phyloP scores from a whole-genome alignment of 2,329 filamentous ascomycete genomes.

The Alternaria sp. region DNA sequence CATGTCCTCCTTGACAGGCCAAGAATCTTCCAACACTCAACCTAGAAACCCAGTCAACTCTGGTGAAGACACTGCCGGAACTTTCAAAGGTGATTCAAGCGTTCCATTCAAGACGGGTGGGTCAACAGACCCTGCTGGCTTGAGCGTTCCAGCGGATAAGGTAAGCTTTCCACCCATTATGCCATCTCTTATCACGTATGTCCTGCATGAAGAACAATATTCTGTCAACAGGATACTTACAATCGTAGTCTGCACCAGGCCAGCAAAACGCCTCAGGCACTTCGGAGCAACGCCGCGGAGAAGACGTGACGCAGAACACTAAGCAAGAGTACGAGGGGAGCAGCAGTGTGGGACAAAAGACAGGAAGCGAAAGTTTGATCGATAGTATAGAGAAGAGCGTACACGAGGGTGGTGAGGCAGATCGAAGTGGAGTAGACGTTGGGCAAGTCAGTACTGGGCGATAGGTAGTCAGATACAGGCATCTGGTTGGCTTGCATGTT shows the following conservation, averaged over 20 bases:
- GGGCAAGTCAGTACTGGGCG: conserved; percentile 3
- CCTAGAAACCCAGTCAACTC: conserved; percentile 21
- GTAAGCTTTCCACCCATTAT: background rate
- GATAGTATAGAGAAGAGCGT: conserved; percentile 24
- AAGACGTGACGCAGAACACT: conserved; percentile 15
- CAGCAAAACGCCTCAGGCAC: conserved; percentile 19
- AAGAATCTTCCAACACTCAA: conserved; percentile 25
- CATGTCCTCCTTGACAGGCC: conserved; percentile 25
- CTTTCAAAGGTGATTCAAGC: conserved; percentile 13
- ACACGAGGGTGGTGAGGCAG: conserved; percentile 12
- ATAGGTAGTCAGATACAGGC: background rate
- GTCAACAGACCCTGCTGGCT: conserved; percentile 5
- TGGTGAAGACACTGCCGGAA: conserved; percentile 4
- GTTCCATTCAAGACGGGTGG: conserved; percentile 14
- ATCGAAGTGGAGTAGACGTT: conserved; percentile 11
- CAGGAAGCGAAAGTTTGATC: conserved; percentile 24
- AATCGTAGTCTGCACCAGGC: conserved; percentile 1
- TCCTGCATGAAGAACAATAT: too few species aligned
- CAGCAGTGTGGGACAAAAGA: conserved; percentile 14
- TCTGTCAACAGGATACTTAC: background rate
- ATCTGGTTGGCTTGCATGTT: background rate
- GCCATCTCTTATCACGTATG: background rate
- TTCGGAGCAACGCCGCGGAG: conserved; percentile 18
- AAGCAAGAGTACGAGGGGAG: conserved; percentile 10
- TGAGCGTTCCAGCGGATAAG: conserved; percentile 15